Percentiles rank a stretch among this genome's conserved stretches.
phyloP scores from a whole-genome alignment of 2,329 filamentous ascomycete genomes.

The Arthrocladium fulminans region DNA sequence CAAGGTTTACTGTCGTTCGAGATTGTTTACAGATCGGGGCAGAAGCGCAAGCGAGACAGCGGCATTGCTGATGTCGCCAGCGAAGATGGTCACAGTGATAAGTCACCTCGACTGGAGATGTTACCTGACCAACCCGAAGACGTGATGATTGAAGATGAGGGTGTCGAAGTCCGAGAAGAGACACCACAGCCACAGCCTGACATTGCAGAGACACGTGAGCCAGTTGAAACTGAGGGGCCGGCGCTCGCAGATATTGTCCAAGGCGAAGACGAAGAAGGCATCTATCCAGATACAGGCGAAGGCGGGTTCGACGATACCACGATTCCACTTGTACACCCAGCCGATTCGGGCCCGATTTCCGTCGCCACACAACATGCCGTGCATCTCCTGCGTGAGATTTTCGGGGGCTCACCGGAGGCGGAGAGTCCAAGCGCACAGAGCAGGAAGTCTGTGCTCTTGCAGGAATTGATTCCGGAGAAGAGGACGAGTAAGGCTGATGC shows the following conservation, averaged over 20 bases:
- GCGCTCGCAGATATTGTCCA: slow-evolving; percentile 35
- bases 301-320: slow-evolving; percentile 69
- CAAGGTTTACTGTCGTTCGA: slow-evolving; percentile 86
- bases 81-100: slow-evolving; percentile 54
- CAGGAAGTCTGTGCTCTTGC: slow-evolving; percentile 73
- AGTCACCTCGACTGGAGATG: slow-evolving; percentile 55
- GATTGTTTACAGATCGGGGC: slow-evolving; percentile 63
- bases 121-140: slow-evolving; percentile 55
- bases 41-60: slow-evolving; percentile 90
- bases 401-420: slow-evolving; percentile 59
- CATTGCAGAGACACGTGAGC: slow-evolving; percentile 25
- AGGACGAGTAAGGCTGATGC: slow-evolving; percentile 79
- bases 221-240: slow-evolving; percentile 38
- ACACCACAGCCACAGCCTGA: slow-evolving; percentile 51
- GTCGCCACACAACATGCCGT: slow-evolving; percentile 92
- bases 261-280: slow-evolving; percentile 40
- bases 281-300: slow-evolving; percentile 27
- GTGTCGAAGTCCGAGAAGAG: slow-evolving; percentile 52
- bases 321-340: slow-evolving; percentile 65
- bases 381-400: slow-evolving; percentile 81
- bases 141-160: slow-evolving; percentile 39
- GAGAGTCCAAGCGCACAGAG: slow-evolving; percentile 62
- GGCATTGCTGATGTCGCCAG: slow-evolving; percentile 68
- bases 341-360: slow-evolving; percentile 77
- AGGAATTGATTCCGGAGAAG: slow-evolving; percentile 76